These are phyloP conservation scores for Rhynchosporium graminicola DNA, from an alignment of 2,329 filamentous ascomycete genomes.

Conservation along the genomic window DNA sequence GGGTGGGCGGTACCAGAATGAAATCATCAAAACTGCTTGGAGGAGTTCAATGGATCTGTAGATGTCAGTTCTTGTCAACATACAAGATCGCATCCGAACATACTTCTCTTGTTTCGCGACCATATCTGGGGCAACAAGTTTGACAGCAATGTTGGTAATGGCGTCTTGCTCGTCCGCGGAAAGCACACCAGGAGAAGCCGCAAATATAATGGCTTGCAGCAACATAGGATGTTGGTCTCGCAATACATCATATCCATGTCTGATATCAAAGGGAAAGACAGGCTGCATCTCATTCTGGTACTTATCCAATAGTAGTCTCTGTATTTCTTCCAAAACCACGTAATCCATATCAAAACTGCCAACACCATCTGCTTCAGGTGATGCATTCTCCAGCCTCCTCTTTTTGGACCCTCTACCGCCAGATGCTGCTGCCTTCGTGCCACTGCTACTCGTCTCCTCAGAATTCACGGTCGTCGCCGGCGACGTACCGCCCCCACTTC, in stretches of 20 bases:
- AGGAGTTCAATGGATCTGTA: conserved; percentile 15
- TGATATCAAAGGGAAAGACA: conserved; percentile 15
- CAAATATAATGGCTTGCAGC: conserved; percentile 18
- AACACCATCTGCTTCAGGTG: background rate
- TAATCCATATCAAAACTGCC: conserved; percentile 3
- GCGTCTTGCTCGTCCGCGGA: conserved; percentile 4
- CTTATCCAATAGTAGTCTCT: conserved; percentile 3
- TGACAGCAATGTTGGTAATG: conserved; percentile 6
- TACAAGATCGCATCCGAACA: background rate
- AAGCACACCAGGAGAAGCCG: conserved; percentile 9
- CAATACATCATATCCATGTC: conserved; percentile 10
- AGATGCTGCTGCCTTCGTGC: background rate
- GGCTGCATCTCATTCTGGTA: conserved; percentile 17
- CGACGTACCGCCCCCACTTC: background rate
- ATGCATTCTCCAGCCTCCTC: background rate
- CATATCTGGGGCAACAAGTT: conserved; percentile 3
- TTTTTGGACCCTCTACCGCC: background rate
- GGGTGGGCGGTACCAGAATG: conserved; percentile 19
- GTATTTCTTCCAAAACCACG: background rate
- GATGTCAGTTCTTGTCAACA: background rate
- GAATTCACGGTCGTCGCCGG: background rate
- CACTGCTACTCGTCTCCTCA: background rate
- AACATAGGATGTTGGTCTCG: conserved; percentile 10
- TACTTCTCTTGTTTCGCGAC: conserved; percentile 15
- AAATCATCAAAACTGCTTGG: conserved; percentile 12